A percentile compares a stretch with the other conserved stretches of the same genome.
phyloP scores from a whole-genome alignment of 148 eudicot species.

The Rhododendron kiyosumense region DNA sequence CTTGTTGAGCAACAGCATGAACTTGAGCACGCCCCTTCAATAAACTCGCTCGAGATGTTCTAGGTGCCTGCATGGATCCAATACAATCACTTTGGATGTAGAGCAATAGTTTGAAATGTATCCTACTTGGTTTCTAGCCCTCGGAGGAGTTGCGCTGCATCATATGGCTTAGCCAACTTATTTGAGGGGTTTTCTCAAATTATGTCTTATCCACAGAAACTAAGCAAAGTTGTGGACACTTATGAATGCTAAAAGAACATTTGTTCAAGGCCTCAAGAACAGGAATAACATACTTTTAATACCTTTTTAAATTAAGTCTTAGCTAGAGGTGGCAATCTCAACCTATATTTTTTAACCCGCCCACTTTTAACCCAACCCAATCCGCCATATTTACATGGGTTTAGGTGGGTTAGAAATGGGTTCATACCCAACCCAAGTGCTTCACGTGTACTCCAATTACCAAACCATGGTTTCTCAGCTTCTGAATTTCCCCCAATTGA shows the following conservation, averaged over 20 bases:
- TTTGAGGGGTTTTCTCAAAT: neutral
- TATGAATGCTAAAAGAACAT: neutral
- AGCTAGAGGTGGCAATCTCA: neutral
- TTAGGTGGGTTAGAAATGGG: too few species aligned
- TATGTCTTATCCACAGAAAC: neutral
- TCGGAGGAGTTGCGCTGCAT: neutral
- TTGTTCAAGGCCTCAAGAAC: neutral
- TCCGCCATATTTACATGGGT: too few species aligned
- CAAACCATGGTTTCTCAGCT: too few species aligned
- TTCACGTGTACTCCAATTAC: too few species aligned
- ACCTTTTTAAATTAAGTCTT: neutral
- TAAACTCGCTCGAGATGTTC: slow-evolving; percentile 82
- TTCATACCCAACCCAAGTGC: too few species aligned
- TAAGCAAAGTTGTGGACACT: neutral
- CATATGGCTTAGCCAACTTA: neutral
- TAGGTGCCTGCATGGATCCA: slow-evolving; percentile 61
- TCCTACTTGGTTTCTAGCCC: neutral
- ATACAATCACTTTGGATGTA: neutral
- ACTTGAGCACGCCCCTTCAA: slow-evolving; percentile 89
- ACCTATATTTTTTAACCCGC: too few species aligned
- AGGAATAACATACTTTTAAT: neutral
- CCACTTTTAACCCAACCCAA: too few species aligned
- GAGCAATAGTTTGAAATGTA: neutral
- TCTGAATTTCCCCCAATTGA: too few species aligned
- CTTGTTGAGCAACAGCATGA: slow-evolving; percentile 84